Evolutionary conservation across 2,329 filamentous ascomycete genomes (phyloP).

Genomic region (Aspergillus flavus): DNA sequence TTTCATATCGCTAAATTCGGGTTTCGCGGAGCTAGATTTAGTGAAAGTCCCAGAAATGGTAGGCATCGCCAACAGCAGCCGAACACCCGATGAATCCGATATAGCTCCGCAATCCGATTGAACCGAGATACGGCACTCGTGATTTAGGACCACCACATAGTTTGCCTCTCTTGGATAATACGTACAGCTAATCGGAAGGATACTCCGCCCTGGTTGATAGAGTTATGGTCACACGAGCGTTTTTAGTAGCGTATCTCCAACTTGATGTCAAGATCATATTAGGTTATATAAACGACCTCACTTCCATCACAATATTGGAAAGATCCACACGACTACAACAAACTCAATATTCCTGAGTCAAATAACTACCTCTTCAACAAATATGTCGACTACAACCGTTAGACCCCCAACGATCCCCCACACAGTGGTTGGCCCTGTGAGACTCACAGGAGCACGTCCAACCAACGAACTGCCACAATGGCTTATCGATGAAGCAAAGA

Average conservation of each 20-base stretch:
- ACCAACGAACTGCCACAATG: slow-evolving; percentile 15
- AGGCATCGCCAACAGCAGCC: background rate
- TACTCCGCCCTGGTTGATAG: background rate
- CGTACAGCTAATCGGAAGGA: background rate
- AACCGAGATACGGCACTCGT: background rate
- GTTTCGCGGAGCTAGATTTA: background rate
- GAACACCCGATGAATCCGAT: background rate
- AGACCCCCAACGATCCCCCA: background rate
- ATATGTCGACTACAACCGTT: slow-evolving; percentile 1
- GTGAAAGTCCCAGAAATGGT: background rate
- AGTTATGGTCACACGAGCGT: background rate
- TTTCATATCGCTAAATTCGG: background rate
- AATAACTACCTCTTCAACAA: background rate
- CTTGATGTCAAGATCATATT: background rate
- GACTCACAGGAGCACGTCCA: slow-evolving; percentile 21
- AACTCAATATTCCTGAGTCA: background rate
- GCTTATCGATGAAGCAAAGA: slow-evolving; percentile 10
- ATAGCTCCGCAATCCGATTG: background rate
- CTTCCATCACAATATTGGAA: background rate
- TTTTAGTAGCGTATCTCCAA: background rate
- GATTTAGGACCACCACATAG: background rate
- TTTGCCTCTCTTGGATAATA: background rate
- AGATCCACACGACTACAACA: background rate
- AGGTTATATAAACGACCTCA: background rate
- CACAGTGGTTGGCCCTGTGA: slow-evolving; percentile 15